Conservation (phyloP, 208 protist species). For the Acanthamoeba culbertsoni region DNA sequence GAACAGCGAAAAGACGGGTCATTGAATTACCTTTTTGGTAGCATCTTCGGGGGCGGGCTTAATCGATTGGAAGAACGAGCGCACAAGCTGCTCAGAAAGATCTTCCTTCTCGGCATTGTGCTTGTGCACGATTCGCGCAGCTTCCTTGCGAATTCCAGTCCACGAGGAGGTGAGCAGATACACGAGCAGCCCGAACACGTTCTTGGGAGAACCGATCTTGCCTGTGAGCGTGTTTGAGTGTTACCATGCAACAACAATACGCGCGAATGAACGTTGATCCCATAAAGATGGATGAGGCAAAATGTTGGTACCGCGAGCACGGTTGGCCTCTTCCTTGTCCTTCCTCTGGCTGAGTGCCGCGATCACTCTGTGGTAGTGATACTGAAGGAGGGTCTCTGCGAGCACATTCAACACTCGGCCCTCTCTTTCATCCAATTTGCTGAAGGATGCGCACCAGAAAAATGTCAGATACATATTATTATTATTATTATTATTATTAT, state of each 20-base stretch:
- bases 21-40: conserved; percentile 31
- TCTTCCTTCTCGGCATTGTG: conserved; percentile 4
- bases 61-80: conserved; percentile 12
- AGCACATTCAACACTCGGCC: neutral
- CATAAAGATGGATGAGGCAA: neutral
- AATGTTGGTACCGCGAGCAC: neutral
- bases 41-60: conserved; percentile 7
- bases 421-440: conserved; percentile 48
- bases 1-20: neutral
- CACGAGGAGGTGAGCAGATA: conserved; percentile 31
- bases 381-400: neutral
- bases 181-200: conserved; percentile 37
- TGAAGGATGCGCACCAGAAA: neutral
- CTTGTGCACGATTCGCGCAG: neutral
- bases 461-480: neutral
- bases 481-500: neutral
- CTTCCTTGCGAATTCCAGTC: neutral
- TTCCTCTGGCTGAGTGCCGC: neutral
- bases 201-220: neutral
- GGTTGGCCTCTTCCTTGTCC: conserved; percentile 8
- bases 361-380: neutral
- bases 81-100: neutral
- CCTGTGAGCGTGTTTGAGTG: too few species aligned
- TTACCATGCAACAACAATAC: too few species aligned
- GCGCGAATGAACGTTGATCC: neutral